Conservation (phyloP, 225 moss, liverwort and hornwort genomes). For the Climacium dendroides region DNA sequence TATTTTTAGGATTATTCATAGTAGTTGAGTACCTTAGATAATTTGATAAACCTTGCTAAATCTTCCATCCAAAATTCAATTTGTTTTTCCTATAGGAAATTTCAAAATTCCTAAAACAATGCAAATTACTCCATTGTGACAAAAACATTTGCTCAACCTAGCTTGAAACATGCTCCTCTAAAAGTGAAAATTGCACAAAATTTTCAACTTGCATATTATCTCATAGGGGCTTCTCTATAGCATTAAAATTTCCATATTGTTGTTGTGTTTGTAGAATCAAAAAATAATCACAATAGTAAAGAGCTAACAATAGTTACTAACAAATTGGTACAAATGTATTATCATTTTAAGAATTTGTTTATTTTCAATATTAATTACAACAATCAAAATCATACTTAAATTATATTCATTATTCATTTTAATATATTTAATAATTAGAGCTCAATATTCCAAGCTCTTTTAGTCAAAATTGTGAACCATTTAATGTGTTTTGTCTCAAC, state of each 20-base stretch:
- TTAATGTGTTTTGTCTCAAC: not conserved
- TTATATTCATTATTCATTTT: not conserved
- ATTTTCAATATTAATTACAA: not conserved
- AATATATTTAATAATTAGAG: not conserved
- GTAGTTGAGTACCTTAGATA: not conserved
- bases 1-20: not conserved
- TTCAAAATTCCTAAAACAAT: not conserved
- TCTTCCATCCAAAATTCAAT: not conserved
- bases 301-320: not conserved
- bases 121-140: not conserved
- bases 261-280: not conserved
- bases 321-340: not conserved
- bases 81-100: not conserved
- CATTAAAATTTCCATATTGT: not conserved
- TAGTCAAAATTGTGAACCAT: not conserved
- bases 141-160: not conserved
- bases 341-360: not conserved
- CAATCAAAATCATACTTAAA: not conserved
- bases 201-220: accelerated
- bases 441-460: not conserved
- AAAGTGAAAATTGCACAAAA: not conserved
- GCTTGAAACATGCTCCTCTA: not conserved
- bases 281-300: not conserved
- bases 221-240: not conserved
- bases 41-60: not conserved